Evolutionary conservation across 495 filamentous ascomycete species (phyloP).

Genomic region (Aspergillus haitiensis): DNA sequence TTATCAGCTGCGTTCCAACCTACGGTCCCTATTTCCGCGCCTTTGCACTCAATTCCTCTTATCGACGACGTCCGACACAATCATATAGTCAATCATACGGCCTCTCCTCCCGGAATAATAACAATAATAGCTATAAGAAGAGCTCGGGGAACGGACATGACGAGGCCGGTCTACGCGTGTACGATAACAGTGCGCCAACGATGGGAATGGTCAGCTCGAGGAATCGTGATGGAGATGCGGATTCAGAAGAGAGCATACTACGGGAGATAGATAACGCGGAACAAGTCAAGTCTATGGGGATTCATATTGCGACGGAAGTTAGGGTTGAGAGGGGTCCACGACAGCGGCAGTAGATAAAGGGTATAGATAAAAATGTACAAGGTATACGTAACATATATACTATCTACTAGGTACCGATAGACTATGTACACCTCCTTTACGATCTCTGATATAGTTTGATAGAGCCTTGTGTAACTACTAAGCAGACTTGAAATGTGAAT

Average conservation of each 20-base stretch:
- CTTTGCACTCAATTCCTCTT: constrained; percentile 29
- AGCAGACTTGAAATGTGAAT: too few relatives aligned
- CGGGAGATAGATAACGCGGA: not conserved
- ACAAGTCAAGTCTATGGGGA: not conserved
- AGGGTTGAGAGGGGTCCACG: constrained; percentile 8
- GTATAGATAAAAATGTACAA: not conserved
- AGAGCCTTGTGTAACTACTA: too few relatives aligned
- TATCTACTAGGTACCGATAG: too few relatives aligned
- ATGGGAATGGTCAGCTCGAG: not conserved
- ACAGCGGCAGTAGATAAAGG: not conserved
- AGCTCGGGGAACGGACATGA: not conserved
- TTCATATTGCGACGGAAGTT: constrained; percentile 8
- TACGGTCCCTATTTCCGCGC: constrained; percentile 51
- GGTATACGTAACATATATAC: too few relatives aligned
- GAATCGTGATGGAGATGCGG: not conserved
- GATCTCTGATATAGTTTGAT: too few relatives aligned
- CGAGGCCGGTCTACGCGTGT: not conserved
- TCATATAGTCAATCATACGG: not conserved
- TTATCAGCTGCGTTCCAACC: constrained; percentile 50
- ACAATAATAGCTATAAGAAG: not conserved
- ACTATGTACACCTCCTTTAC: too few relatives aligned
- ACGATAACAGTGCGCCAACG: not conserved
- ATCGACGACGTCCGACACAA: not conserved
- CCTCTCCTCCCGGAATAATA: not conserved
- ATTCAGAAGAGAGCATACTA: constrained; percentile 5